Conservation (phyloP, 2,329 filamentous ascomycete genomes). For the Hawksworthiomyces lignivorus region DNA sequence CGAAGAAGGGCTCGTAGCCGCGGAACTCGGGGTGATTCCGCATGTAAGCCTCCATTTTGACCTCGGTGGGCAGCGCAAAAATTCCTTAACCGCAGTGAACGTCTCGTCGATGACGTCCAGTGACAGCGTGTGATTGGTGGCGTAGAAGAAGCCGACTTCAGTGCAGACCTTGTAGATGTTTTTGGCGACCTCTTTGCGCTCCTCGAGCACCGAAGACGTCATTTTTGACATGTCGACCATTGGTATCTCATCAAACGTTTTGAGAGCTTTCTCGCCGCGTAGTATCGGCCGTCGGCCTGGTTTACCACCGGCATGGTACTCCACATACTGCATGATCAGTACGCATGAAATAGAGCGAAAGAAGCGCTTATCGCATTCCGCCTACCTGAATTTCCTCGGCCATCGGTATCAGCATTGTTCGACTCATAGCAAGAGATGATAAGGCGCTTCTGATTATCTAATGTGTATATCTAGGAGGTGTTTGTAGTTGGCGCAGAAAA, state of each 20-base stretch:
- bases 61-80: conserved; percentile 10
- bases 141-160: conserved; percentile 12
- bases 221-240: conserved; percentile 39
- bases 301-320: no score
- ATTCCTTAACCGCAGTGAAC: not conserved
- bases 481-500: no score
- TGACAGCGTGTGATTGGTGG: conserved; percentile 12
- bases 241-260: conserved; percentile 35
- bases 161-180: conserved; percentile 23
- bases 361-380: no score
- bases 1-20: not conserved
- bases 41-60: conserved; percentile 8
- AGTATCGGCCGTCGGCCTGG: no score
- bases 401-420: no score
- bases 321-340: no score
- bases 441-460: no score
- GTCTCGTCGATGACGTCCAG: conserved; percentile 4
- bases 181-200: conserved; percentile 25
- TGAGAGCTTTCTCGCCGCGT: no score
- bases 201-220: conserved; percentile 25
- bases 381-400: no score
- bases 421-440: no score
- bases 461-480: no score
- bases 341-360: no score
- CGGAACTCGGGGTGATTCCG: not conserved